phyloP scores from a whole-genome alignment of 2,329 filamentous ascomycete species.

The Helicocarpus griseus region DNA sequence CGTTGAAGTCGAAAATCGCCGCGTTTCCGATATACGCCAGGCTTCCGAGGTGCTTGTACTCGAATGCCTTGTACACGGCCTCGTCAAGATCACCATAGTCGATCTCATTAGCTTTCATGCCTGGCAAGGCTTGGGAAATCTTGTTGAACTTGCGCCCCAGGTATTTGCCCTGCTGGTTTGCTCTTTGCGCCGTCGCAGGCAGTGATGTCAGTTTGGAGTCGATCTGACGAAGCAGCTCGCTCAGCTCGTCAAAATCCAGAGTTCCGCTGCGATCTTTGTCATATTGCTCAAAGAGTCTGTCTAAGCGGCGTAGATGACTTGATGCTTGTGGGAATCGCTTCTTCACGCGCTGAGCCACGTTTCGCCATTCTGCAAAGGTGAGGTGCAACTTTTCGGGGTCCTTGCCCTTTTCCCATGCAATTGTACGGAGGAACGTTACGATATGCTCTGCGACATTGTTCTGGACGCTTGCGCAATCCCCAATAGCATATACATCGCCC shows the following conservation, averaged over 20 bases:
- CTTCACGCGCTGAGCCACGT: slow-evolving; percentile 72
- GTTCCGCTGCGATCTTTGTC: slow-evolving; percentile 90
- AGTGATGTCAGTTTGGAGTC: slow-evolving; percentile 90
- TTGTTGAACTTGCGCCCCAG: slow-evolving; percentile 91
- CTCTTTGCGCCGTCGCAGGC: slow-evolving; percentile 89
- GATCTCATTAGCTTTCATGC: slow-evolving; percentile 68
- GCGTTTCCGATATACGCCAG: slow-evolving; percentile 95
- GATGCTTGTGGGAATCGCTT: slow-evolving; percentile 85
- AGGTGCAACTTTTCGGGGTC: slow-evolving; percentile 83
- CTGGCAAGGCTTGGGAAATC: slow-evolving; percentile 66
- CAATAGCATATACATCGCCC: slow-evolving; percentile 92
- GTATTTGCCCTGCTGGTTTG: slow-evolving; percentile 91
- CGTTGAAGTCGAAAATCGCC: slow-evolving; percentile 83
- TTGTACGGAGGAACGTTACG: slow-evolving; percentile 74
- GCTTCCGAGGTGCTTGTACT: slow-evolving; percentile 84
- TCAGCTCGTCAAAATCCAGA: slow-evolving; percentile 85
- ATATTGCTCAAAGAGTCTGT: slow-evolving; percentile 83
- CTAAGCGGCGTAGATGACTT: slow-evolving; percentile 76
- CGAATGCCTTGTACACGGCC: slow-evolving; percentile 85
- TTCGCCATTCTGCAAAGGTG: slow-evolving; percentile 78
- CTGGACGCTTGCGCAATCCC: slow-evolving; percentile 92
- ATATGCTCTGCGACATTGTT: slow-evolving; percentile 94
- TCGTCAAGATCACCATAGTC: slow-evolving; percentile 85
- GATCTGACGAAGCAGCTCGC: slow-evolving; percentile 81
- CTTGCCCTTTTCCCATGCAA: slow-evolving; percentile 85